Conservation (phyloP, 2,329 filamentous ascomycete species). For the Cercospora sp. region DNA sequence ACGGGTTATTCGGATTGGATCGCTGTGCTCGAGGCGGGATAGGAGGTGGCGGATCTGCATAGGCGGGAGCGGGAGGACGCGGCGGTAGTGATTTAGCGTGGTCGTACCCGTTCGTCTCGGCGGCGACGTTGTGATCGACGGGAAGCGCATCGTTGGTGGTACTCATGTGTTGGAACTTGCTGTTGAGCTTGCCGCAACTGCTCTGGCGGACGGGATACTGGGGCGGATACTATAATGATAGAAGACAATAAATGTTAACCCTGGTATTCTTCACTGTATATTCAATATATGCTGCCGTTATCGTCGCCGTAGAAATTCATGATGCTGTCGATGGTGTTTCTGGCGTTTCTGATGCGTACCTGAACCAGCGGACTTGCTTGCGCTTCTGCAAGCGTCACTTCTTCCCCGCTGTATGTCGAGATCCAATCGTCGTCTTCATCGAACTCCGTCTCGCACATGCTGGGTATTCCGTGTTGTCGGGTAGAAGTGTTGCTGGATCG, state of each 20-base stretch:
- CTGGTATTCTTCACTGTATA: background rate
- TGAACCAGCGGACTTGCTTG: conserved; percentile 32
- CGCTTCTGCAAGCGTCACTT: conserved; percentile 27
- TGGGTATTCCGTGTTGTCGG: conserved; percentile 24
- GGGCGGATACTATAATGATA: conserved; percentile 4
- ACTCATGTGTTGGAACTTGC: background rate
- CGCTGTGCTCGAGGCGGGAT: conserved; percentile 7
- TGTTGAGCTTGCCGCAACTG: conserved; percentile 5
- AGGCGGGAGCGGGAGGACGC: background rate
- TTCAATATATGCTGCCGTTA: conserved; percentile 24
- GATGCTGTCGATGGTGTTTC: conserved; percentile 33
- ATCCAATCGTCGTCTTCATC: conserved; percentile 30
- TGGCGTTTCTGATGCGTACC: conserved; percentile 30
- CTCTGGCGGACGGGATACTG: conserved; percentile 8
- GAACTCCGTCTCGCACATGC: conserved; percentile 30
- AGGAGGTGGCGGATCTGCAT: conserved; percentile 1
- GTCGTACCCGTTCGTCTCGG: conserved; percentile 10
- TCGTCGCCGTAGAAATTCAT: conserved; percentile 29
- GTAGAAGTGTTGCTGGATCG: conserved; percentile 18
- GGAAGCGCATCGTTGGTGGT: background rate
- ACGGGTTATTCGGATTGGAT: conserved; percentile 11
- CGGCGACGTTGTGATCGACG: conserved; percentile 4
- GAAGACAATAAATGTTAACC: conserved; percentile 5
- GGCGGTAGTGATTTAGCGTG: background rate
- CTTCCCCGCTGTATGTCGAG: conserved; percentile 34